Conservation (phyloP, 192 early-diverging fungal species). For the Coemansia pectinata region DNA sequence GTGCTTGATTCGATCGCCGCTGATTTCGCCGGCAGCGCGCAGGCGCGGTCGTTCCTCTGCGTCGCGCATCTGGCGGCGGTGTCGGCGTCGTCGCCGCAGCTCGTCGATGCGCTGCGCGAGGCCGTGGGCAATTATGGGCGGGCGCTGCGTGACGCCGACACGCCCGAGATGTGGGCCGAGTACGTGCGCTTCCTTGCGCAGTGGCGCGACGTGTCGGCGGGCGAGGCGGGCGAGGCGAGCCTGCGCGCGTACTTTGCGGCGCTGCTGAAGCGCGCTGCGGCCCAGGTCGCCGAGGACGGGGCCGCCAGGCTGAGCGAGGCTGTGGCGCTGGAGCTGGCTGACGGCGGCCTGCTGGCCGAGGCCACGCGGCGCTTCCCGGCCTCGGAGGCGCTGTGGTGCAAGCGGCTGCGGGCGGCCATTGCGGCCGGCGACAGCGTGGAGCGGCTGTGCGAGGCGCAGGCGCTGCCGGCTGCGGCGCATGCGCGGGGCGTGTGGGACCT, state of each 20-base stretch:
- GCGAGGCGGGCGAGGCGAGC: not conserved
- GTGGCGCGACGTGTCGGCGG: conserved; percentile 19
- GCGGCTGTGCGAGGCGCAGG: conserved; percentile 51
- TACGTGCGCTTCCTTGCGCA: conserved; percentile 65
- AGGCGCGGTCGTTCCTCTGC: conserved; percentile 57
- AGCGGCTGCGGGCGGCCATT: conserved; percentile 14
- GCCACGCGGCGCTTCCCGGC: conserved; percentile 28
- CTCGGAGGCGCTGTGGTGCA: conserved; percentile 31
- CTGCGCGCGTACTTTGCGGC: conserved; percentile 39
- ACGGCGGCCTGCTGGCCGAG: conserved; percentile 21
- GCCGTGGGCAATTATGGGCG: conserved; percentile 60
- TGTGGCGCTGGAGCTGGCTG: conserved; percentile 56
- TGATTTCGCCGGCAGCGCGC: conserved; percentile 33
- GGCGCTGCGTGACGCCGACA: conserved; percentile 43
- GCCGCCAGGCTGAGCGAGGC: conserved; percentile 44
- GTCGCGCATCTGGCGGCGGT: conserved; percentile 60
- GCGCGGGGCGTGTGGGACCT: conserved; percentile 49
- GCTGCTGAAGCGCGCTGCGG: conserved; percentile 58
- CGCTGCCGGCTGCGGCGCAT: conserved; percentile 23
- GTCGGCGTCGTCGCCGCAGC: conserved; percentile 58
- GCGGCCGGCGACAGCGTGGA: conserved; percentile 16
- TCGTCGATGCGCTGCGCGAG: conserved; percentile 51
- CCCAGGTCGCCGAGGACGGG: conserved; percentile 56
- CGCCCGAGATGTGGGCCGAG: conserved; percentile 60
- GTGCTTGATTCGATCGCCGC: conserved; percentile 27